Conservation (phyloP, 805 yeast genomes). For the Zygosaccharomyces rouxii region DNA sequence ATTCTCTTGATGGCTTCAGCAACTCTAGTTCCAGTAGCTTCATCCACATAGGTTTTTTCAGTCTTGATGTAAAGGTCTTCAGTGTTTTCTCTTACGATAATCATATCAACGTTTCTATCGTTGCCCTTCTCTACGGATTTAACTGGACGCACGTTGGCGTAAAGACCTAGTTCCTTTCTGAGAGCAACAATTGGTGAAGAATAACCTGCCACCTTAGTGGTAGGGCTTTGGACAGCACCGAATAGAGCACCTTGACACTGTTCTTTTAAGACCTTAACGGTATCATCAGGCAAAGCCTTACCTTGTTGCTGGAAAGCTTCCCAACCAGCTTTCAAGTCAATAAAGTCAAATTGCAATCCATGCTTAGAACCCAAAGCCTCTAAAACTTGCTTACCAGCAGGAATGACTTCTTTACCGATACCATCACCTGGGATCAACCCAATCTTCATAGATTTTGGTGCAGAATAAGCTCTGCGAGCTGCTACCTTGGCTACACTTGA, state of each 20-base stretch:
- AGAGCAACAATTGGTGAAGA: constrained; percentile 98
- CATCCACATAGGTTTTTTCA: constrained; percentile 63
- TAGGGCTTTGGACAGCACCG: constrained; percentile 96
- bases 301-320: constrained; percentile 94
- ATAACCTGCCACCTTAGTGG: constrained; percentile 91
- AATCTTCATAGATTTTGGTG: constrained; percentile 46
- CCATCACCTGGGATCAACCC: constrained; percentile 97
- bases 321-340: constrained; percentile 88
- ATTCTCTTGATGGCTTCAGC: constrained; percentile 99
- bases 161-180: constrained; percentile 89
- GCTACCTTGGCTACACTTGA: constrained; percentile 25
- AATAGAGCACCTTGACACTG: constrained; percentile 96
- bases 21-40: constrained; percentile 77
- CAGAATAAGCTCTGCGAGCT: constrained; percentile 34
- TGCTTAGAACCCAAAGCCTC: constrained; percentile 74
- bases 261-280: constrained; percentile 68
- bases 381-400: constrained; percentile 86
- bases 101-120: constrained; percentile 92
- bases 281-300: constrained; percentile 88
- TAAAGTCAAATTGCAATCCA: constrained; percentile 79
- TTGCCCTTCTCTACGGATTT: constrained; percentile 76
- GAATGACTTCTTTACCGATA: constrained; percentile 95
- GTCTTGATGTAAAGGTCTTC: constrained; percentile 96
- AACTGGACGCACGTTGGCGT: constrained; percentile 97
- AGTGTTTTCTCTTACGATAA: constrained; percentile 97